Evolutionary conservation across 2,329 filamentous ascomycete genomes (phyloP).

Genomic region (Monosporascus ibericus): DNA sequence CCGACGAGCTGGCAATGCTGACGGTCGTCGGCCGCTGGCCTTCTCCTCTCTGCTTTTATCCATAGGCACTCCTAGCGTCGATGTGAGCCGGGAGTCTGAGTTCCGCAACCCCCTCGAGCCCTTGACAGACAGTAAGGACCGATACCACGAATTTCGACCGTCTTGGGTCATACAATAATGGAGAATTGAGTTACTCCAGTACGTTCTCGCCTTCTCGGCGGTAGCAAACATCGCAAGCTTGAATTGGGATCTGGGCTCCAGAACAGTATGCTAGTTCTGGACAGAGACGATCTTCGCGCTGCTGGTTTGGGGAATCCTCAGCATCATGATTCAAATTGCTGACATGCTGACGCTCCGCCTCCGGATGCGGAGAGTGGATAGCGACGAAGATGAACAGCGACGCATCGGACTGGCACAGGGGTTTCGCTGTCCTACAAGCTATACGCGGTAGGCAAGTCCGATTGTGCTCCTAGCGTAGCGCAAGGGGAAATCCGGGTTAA

Average conservation of each 20-base stretch:
- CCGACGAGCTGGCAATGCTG: slow-evolving; percentile 16
- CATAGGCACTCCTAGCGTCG: slow-evolving; percentile 14
- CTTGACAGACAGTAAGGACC: slow-evolving; percentile 1
- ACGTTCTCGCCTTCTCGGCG: slow-evolving; percentile 6
- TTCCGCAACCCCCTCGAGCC: slow-evolving; percentile 9
- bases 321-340: slow-evolving; percentile 9
- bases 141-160: neutral
- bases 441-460: slow-evolving; percentile 1
- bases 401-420: slow-evolving; percentile 1
- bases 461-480: slow-evolving; percentile 4
- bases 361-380: slow-evolving; percentile 6
- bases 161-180: neutral
- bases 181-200: slow-evolving; percentile 1
- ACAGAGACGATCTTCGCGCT: slow-evolving; percentile 7
- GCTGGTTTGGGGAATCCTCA: slow-evolving; percentile 8
- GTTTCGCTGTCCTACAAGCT: slow-evolving; percentile 4
- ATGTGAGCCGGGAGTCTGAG: slow-evolving; percentile 13
- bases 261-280: slow-evolving; percentile 11
- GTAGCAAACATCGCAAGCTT: slow-evolving; percentile 8
- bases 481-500: slow-evolving; percentile 4
- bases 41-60: slow-evolving; percentile 14
- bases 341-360: slow-evolving; percentile 8
- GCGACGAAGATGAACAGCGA: neutral
- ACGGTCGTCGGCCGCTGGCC: slow-evolving; percentile 11
- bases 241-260: slow-evolving; percentile 10